Conservation (phyloP, 2,329 filamentous ascomycete species). For the Penicillium crustosum region DNA sequence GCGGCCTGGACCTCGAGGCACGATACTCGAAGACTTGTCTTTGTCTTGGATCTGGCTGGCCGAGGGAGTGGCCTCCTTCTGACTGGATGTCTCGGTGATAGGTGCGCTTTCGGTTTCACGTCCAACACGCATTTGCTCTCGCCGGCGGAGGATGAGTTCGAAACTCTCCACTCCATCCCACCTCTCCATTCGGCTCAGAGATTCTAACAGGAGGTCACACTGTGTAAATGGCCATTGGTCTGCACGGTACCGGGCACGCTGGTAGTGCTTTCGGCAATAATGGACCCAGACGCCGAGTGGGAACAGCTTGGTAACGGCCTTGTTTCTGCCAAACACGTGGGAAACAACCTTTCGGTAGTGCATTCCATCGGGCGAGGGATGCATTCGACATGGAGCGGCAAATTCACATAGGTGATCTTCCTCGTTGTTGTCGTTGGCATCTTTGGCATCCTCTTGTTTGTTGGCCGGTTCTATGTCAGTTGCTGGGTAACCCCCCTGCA, state of each 20-base stretch:
- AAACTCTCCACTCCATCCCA: conserved; percentile 64
- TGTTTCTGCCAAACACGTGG: conserved; percentile 81
- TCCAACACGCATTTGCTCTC: conserved; percentile 44
- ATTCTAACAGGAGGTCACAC: conserved; percentile 62
- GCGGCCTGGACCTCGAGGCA: conserved; percentile 5
- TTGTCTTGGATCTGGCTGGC: not conserved
- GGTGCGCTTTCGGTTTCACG: not conserved
- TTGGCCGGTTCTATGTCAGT: no score
- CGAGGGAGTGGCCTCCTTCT: conserved; percentile 46
- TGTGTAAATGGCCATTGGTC: conserved; percentile 59
- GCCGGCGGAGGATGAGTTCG: conserved; percentile 47
- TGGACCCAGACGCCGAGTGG: conserved; percentile 70
- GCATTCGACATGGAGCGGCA: conserved; percentile 15
- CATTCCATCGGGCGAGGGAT: conserved; percentile 33
- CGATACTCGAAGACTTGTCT: not conserved
- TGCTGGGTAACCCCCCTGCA: not conserved
- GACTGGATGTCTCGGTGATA: conserved; percentile 47
- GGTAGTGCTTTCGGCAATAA: conserved; percentile 80
- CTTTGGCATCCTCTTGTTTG: not conserved
- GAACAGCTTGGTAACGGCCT: conserved; percentile 70
- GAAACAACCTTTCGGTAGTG: conserved; percentile 73
- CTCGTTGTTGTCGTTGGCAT: not conserved
- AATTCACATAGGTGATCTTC: conserved; percentile 15
- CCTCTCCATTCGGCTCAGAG: conserved; percentile 61
- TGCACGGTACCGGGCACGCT: conserved; percentile 70